Evolutionary conservation across 2,329 filamentous ascomycete genomes (phyloP), one percentile per base, ranked within the genome.

Genomic region (Calonectria ilicicola): DNA sequence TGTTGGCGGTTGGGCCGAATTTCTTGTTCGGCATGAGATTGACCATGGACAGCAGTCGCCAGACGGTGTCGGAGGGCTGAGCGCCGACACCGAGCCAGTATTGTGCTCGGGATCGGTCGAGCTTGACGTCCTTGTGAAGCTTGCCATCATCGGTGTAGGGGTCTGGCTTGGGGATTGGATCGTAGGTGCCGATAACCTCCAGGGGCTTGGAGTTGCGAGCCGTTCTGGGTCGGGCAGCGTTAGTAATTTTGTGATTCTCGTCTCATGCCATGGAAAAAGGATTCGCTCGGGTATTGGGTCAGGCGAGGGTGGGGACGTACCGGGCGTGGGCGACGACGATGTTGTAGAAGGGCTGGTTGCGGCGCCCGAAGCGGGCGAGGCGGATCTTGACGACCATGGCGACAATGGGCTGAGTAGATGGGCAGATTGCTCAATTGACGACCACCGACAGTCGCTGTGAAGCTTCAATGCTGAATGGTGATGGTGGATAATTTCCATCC

Each of bases 71-170:
- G 74, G 94, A 96, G 12, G 97, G 97, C 86, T 99, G 97, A 69
- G 97, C 97, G 1, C 97, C 97, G 4, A 98, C 96, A 82, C 97
- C 97, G 42, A 99, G 89, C 97, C 97, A 99, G 87, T 99, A 99
- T 84, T 93, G 93, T 70, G 96, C 94, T 72, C 97, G 89, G 76
- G 91, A 87, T 9, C 90, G 87, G 84, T 99, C 97, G 17, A 99
- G 89, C 80, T 95, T 93, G 82, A 99, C 94, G 78, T 98, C 96
- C 85, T 99, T 99, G 87, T 94, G 95, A 69, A 94, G 90, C 70
- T 92, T 91, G 21, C 91, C 91, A n/a, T 89, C 89, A 77, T 81
- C 83, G 80, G 86, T 94, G 79, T 91, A 89, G 1, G 90, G 88
- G 76, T 92, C 89, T 29, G 86, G 83, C 81, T 90, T 92, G 29